Conservation (phyloP, 1,139 yeast species). For the Tardiomyces depauwii region DNA sequence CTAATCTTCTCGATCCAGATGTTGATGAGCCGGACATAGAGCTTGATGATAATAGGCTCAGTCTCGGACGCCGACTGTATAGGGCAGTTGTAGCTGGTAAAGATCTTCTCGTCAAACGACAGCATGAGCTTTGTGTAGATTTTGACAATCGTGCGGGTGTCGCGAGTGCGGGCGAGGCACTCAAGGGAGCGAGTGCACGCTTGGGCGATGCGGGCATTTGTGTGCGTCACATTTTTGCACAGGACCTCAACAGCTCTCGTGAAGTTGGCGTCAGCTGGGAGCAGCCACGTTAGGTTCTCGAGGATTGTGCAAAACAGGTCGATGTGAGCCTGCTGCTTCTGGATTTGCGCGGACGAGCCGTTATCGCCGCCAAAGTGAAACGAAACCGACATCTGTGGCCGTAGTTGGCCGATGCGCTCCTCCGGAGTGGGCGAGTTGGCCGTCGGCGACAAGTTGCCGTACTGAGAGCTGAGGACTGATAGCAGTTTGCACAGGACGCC, state of each 20-base stretch:
- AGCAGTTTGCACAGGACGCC: constrained; percentile 49
- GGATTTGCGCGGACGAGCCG: constrained; percentile 27
- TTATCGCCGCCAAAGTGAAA: constrained; percentile 37
- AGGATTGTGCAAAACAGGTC: constrained; percentile 63
- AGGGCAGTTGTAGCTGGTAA: constrained; percentile 33
- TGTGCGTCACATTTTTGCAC: constrained; percentile 65
- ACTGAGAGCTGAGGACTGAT: constrained; percentile 41
- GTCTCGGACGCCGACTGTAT: not conserved
- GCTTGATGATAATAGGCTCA: constrained; percentile 29
- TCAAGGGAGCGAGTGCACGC: constrained; percentile 57
- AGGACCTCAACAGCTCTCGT: constrained; percentile 61
- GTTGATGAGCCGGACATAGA: constrained; percentile 67
- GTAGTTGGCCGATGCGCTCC: constrained; percentile 5
- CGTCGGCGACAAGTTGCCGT: not conserved
- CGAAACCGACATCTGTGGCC: constrained; percentile 28
- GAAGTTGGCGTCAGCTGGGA: constrained; percentile 42
- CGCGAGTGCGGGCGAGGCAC: constrained; percentile 53
- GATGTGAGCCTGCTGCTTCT: constrained; percentile 29
- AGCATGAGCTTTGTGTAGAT: constrained; percentile 73
- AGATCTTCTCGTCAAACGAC: constrained; percentile 50
- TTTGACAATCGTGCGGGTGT: constrained; percentile 62
- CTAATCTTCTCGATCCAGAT: constrained; percentile 69
- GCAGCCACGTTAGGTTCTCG: constrained; percentile 60
- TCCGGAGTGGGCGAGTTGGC: not conserved
- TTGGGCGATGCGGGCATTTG: constrained; percentile 45